Conservation (phyloP, 139 green algal genomes). For the Pseudopediastrum boryanum region DNA sequence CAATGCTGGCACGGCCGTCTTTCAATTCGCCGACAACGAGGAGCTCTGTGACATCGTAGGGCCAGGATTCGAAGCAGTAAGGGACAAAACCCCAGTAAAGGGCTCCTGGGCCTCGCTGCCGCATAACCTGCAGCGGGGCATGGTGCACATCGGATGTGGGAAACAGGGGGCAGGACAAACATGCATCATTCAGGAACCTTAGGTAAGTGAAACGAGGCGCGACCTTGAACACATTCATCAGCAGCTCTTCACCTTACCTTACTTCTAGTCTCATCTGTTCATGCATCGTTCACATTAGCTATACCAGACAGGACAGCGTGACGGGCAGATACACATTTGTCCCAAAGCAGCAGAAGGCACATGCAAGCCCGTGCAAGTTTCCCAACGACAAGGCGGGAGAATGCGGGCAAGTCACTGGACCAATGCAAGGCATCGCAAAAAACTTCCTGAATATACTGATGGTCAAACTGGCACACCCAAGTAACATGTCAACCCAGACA, state of each 20-base stretch:
- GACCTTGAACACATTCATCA: background rate
- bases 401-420: background rate
- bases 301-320: too few species aligned
- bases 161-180: background rate
- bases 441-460: too few species aligned
- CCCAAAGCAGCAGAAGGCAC: background rate
- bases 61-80: slow-evolving; percentile 60
- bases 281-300: background rate
- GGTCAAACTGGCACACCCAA: background rate
- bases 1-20: slow-evolving; percentile 20
- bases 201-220: background rate
- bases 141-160: background rate
- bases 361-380: too few species aligned
- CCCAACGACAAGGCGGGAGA: background rate
- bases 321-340: background rate
- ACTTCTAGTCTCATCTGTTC: background rate
- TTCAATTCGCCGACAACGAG: slow-evolving; percentile 42
- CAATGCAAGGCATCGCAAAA: background rate
- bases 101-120: slow-evolving; percentile 4
- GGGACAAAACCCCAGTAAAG: slow-evolving; percentile 51
- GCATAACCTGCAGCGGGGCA: slow-evolving; percentile 15
- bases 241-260: background rate
- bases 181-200: background rate
- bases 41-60: slow-evolving; percentile 48
- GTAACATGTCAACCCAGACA: background rate